These are phyloP conservation scores for Suillus occidentalis DNA, from an alignment of 768 basidiomycete genomes.

Conservation along the genomic window DNA sequence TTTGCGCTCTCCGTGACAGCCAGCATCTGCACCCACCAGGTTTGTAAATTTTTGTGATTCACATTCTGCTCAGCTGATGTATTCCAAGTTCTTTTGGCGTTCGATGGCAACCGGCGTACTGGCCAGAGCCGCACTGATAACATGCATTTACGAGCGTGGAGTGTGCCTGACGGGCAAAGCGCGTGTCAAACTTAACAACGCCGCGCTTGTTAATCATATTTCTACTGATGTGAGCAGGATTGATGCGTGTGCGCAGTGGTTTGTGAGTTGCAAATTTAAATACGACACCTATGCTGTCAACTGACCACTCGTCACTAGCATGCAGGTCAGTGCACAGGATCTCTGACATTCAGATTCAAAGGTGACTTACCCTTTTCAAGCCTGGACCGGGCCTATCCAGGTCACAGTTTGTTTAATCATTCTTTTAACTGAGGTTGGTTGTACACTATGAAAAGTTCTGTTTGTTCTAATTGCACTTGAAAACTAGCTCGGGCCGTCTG, in stretches of 20 bases:
- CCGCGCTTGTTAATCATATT: conserved; percentile 59
- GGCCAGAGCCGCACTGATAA: conserved; percentile 64
- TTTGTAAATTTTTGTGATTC: conserved; percentile 15
- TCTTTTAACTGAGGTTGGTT: conserved; percentile 52
- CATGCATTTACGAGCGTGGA: conserved; percentile 69
- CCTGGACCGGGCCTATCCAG: conserved; percentile 73
- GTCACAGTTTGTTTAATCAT: conserved; percentile 58
- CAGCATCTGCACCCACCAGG: conserved; percentile 65
- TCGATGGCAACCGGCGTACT: conserved; percentile 68
- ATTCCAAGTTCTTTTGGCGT: conserved; percentile 62
- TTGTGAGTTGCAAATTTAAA: conserved; percentile 43
- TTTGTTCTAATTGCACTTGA: not conserved
- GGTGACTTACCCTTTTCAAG: conserved; percentile 23
- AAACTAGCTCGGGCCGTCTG: conserved; percentile 63
- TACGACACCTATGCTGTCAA: not conserved
- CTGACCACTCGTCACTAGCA: conserved; percentile 30
- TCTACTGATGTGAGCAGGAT: conserved; percentile 67
- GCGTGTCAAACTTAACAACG: conserved; percentile 60
- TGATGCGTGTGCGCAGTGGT: conserved; percentile 69
- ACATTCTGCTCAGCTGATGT: not conserved
- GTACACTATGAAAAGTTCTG: not conserved
- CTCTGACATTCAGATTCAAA: not conserved
- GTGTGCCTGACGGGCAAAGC: conserved; percentile 66
- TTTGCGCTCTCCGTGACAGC: conserved; percentile 49
- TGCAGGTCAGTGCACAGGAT: conserved; percentile 31